A percentile compares a stretch with the other conserved stretches of the same genome.
phyloP scores from a whole-genome alignment of 192 early-diverging fungal species.

The Entophlyctis luteolus region DNA sequence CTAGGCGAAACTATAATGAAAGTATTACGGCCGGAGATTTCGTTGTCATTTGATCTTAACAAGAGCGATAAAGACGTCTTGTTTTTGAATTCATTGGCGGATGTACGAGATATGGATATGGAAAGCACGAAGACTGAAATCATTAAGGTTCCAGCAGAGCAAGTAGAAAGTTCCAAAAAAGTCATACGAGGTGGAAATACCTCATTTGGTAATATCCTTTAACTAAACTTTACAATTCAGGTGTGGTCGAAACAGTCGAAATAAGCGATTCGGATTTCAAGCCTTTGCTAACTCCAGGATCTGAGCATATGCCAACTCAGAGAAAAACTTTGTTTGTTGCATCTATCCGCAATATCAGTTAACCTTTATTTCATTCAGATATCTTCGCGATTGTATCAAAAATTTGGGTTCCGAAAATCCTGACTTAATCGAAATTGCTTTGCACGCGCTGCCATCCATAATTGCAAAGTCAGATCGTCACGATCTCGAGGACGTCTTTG shows the following conservation, averaged over 20 bases:
- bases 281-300: background rate
- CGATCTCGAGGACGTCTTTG: background rate
- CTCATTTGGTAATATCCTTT: no score
- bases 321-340: slow-evolving; percentile 8
- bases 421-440: background rate
- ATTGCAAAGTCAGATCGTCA: background rate
- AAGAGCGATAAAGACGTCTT: background rate
- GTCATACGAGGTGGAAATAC: background rate
- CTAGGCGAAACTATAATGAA: slow-evolving; percentile 5
- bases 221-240: no score
- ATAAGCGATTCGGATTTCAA: background rate
- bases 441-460: background rate
- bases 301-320: background rate
- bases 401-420: slow-evolving; percentile 12
- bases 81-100: background rate
- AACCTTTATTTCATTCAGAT: background rate
- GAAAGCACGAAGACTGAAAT: background rate
- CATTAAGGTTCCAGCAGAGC: background rate
- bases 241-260: background rate
- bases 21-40: background rate
- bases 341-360: background rate
- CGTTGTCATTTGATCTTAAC: background rate
- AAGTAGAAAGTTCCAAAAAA: background rate
- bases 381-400: slow-evolving; percentile 9
- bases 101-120: background rate